Evolutionary conservation across 139 green algal genomes (phyloP).

Genomic region (Zygnema cylindricum): DNA sequence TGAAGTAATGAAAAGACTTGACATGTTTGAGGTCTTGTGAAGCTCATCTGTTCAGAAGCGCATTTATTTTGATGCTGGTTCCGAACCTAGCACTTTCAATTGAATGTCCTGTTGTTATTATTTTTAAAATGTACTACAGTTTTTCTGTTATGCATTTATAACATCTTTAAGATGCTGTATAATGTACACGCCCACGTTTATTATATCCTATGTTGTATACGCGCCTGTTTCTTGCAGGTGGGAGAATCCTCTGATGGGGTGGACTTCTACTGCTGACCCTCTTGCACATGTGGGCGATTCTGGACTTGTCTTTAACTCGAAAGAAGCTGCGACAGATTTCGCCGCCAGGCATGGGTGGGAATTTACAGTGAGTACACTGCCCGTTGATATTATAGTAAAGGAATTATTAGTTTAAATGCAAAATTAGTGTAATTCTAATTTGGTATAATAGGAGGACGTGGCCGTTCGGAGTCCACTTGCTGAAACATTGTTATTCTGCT

Average conservation of each 20-base stretch:
- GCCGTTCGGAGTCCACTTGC: too few species aligned
- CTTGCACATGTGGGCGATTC: constrained; percentile 54
- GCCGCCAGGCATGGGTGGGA: constrained; percentile 72
- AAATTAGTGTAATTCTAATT: too few species aligned
- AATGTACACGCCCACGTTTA: not conserved
- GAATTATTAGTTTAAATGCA: too few species aligned
- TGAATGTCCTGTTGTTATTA: not conserved
- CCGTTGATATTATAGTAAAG: too few species aligned
- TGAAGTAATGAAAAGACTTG: too few species aligned
- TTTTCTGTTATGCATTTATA: too few species aligned
- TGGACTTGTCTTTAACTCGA: constrained; percentile 69
- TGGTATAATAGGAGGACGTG: too few species aligned
- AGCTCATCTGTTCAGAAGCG: not conserved
- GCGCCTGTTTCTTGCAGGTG: constrained; percentile 65
- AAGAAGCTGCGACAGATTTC: constrained; percentile 80
- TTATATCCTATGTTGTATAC: not conserved
- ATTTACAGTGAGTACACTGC: constrained; percentile 76
- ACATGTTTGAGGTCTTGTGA: not conserved
- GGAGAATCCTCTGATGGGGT: constrained; percentile 96
- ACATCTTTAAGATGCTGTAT: not conserved
- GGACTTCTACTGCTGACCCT: constrained; percentile 92
- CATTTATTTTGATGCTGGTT: not conserved
- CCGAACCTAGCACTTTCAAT: too few species aligned
- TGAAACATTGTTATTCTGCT: too few species aligned
- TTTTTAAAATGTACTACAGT: too few species aligned